Evolutionary conservation across 192 early-diverging fungal species (phyloP).

Genomic region (Kickxella alabastrina): DNA sequence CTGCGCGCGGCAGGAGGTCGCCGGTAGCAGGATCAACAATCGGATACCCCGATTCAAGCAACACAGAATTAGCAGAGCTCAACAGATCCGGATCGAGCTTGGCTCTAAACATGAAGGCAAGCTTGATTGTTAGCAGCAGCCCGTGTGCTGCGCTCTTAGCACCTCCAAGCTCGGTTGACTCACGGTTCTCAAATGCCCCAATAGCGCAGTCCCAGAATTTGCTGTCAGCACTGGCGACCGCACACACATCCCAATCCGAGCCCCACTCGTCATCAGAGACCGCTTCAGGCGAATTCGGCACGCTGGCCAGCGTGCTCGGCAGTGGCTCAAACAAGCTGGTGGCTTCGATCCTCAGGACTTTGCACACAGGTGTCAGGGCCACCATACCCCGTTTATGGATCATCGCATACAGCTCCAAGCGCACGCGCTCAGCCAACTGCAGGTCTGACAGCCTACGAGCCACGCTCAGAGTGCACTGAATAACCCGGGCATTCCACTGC

Average conservation of each 20-base stretch:
- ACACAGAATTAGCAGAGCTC: slow-evolving; percentile 3
- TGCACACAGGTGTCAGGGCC: background rate
- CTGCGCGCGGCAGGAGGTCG: slow-evolving; percentile 1
- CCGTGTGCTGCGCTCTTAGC: background rate
- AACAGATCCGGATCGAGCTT: background rate
- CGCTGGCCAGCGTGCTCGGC: background rate
- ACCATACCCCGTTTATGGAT: background rate
- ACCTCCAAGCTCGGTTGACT: background rate
- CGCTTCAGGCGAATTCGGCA: background rate
- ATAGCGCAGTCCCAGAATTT: slow-evolving; percentile 21
- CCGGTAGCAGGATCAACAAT: slow-evolving; percentile 12
- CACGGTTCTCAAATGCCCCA: background rate
- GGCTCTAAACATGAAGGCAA: slow-evolving; percentile 4
- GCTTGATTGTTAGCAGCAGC: slow-evolving; percentile 16
- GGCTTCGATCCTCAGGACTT: background rate
- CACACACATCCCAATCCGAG: background rate
- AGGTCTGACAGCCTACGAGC: background rate
- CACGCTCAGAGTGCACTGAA: background rate
- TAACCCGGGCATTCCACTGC: slow-evolving; percentile 10
- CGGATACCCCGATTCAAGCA: slow-evolving; percentile 3
- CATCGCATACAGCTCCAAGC: background rate
- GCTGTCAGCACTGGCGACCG: background rate
- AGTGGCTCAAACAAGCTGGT: background rate
- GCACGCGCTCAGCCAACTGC: background rate
- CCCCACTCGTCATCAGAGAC: background rate